These are phyloP conservation scores for Candida boidinii DNA, from an alignment of 805 yeast genomes.

Conservation along the genomic window DNA sequence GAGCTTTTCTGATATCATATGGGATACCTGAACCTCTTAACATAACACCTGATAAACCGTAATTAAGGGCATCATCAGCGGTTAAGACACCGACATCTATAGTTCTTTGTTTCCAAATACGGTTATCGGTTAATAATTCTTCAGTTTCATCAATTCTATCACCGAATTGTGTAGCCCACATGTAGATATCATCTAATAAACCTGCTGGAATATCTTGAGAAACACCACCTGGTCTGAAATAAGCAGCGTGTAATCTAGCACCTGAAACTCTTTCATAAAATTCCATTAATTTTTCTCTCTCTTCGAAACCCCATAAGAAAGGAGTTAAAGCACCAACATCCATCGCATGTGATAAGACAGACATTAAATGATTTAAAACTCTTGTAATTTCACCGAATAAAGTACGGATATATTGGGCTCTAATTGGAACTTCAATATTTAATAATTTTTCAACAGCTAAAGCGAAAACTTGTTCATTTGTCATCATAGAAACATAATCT, in stretches of 20 bases:
- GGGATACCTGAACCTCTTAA: constrained; percentile 88
- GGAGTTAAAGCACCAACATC: constrained; percentile 94
- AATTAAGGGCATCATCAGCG: constrained; percentile 82
- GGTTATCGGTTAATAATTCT: constrained; percentile 81
- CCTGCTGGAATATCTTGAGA: constrained; percentile 84
- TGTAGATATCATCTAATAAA: constrained; percentile 78
- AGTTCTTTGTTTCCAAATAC: constrained; percentile 89
- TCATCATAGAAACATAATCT: constrained; percentile 84
- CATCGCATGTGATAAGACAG: constrained; percentile 82
- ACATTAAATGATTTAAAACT: constrained; percentile 77
- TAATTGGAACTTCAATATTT: constrained; percentile 76
- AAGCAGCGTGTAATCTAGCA: constrained; percentile 83
- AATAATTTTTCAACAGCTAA: constrained; percentile 79
- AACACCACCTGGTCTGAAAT: constrained; percentile 89
- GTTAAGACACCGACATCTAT: constrained; percentile 70
- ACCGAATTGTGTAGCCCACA: constrained; percentile 96
- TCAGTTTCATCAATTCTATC: constrained; percentile 88
- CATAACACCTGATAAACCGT: constrained; percentile 80
- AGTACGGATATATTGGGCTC: constrained; percentile 81
- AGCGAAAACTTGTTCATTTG: constrained; percentile 79
- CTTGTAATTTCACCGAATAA: constrained; percentile 84
- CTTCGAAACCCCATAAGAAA: constrained; percentile 91
- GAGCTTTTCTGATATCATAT: constrained; percentile 75
- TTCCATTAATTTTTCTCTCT: constrained; percentile 88
- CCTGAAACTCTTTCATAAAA: constrained; percentile 87